Percentiles rank a stretch among this genome's conserved stretches.
Evolutionary conservation across 2,329 filamentous ascomycete genomes (phyloP).

Genomic region (Fusarium humuli): DNA sequence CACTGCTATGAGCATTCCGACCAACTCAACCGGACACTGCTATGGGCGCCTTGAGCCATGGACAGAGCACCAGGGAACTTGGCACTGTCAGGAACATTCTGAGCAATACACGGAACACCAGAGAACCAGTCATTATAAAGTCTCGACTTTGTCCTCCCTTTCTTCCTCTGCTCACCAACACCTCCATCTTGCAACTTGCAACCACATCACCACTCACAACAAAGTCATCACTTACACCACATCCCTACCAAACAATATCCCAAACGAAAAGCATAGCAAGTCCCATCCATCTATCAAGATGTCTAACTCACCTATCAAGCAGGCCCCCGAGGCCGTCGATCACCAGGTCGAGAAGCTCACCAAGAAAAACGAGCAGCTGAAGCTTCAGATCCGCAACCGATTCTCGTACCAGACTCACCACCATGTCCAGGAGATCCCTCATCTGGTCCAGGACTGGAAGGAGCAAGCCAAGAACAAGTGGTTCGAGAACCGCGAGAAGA

Average conservation of each 20-base stretch:
- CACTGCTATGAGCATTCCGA: too few species aligned
- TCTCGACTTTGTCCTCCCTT: not conserved
- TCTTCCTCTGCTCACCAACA: not conserved
- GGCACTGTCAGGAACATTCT: not conserved
- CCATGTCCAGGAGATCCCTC: not conserved
- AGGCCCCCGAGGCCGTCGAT: not conserved
- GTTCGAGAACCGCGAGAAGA: not conserved
- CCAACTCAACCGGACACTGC: not conserved
- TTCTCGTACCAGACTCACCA: not conserved
- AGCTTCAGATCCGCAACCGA: not conserved
- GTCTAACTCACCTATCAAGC: not conserved
- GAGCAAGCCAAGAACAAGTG: not conserved
- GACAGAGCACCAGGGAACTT: not conserved
- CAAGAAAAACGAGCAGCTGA: not conserved
- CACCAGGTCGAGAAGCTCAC: not conserved
- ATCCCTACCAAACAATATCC: not conserved
- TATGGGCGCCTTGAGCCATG: not conserved
- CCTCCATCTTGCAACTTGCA: not conserved
- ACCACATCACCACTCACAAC: not conserved
- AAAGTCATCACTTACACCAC: not conserved
- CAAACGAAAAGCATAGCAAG: not conserved
- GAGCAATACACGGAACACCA: not conserved
- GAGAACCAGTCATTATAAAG: not conserved
- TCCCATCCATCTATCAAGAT: not conserved
- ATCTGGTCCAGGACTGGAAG: not conserved